Conservation (phyloP, 169 alveolate genomes). For the Plasmodium coatneyi region DNA sequence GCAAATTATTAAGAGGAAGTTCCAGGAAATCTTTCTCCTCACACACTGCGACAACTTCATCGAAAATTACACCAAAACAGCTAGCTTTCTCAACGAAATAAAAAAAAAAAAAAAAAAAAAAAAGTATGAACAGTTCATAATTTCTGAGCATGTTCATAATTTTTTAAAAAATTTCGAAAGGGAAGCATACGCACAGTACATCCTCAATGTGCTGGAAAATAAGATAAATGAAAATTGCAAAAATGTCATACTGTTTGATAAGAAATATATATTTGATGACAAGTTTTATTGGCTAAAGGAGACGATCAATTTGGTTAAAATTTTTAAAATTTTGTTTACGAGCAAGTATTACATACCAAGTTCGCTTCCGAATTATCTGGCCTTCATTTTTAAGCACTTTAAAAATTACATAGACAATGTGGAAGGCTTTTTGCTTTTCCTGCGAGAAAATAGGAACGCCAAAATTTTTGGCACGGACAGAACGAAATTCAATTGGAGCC, state of each 20-base stretch:
- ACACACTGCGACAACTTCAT: conserved; percentile 76
- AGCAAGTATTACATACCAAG: conserved; percentile 56
- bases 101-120: conserved; percentile 24
- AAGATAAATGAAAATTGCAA: conserved; percentile 60
- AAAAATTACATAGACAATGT: conserved; percentile 55
- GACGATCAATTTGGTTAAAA: conserved; percentile 71
- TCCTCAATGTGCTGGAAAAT: conserved; percentile 63
- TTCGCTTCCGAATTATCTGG: conserved; percentile 40
- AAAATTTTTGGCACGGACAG: neutral
- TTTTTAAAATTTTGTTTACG: conserved; percentile 59
- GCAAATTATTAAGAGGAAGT: conserved; percentile 37
- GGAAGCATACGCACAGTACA: conserved; percentile 58
- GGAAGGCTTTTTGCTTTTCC: conserved; percentile 43
- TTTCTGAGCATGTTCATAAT: conserved; percentile 15
- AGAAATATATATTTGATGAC: conserved; percentile 69
- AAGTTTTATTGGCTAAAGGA: conserved; percentile 71
- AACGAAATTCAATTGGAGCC: conserved; percentile 50
- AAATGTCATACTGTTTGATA: conserved; percentile 60
- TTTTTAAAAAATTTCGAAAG: conserved; percentile 73
- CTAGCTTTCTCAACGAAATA: conserved; percentile 57
- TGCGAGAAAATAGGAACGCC: conserved; percentile 12
- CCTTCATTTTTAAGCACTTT: conserved; percentile 71
- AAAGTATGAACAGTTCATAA: conserved; percentile 53
- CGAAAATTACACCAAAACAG: conserved; percentile 76
- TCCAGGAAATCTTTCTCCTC: conserved; percentile 29